These are phyloP conservation scores for Chaetomium sp. DNA, from an alignment of 2,329 filamentous ascomycete species.

Conservation along the genomic window DNA sequence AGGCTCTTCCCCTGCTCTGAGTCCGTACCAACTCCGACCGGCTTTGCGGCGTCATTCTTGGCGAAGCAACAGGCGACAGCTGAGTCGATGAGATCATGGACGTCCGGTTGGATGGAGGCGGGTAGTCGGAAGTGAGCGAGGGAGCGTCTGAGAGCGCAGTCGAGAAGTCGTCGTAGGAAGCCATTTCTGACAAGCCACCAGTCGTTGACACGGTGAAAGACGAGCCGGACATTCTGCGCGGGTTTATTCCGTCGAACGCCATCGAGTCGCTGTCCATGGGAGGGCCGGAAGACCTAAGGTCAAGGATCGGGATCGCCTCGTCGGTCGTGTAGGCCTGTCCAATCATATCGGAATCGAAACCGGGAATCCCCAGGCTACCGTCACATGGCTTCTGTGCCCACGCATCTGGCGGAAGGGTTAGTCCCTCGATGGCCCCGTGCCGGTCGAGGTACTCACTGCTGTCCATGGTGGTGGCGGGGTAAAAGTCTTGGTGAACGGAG, in stretches of 20 bases:
- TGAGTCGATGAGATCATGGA: conserved; percentile 72
- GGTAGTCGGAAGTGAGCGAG: conserved; percentile 68
- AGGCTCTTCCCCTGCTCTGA: conserved; percentile 69
- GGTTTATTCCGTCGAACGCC: conserved; percentile 56
- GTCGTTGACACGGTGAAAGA: conserved; percentile 73
- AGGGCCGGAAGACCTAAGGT: conserved; percentile 55
- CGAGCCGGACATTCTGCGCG: conserved; percentile 69
- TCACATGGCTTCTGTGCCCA: conserved; percentile 61
- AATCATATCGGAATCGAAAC: conserved; percentile 62
- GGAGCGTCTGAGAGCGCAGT: conserved; percentile 66
- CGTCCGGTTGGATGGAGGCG: conserved; percentile 66
- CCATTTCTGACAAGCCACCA: conserved; percentile 66
- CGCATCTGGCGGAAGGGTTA: conserved; percentile 41
- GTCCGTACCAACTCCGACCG: conserved; percentile 63
- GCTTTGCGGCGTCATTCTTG: conserved; percentile 63
- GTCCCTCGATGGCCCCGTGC: conserved; percentile 20
- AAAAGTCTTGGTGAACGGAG: conserved; percentile 61
- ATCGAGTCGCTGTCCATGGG: conserved; percentile 55
- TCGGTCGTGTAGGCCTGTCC: conserved; percentile 65
- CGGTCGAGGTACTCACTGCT: conserved; percentile 47
- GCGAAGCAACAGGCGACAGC: conserved; percentile 72
- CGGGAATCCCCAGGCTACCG: conserved; percentile 58
- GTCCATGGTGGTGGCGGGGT: conserved; percentile 52
- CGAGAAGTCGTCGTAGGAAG: conserved; percentile 72
- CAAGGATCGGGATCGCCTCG: conserved; percentile 63